Conservation (phyloP, 805 yeast genomes). For the Monosporozyma aquatica region DNA sequence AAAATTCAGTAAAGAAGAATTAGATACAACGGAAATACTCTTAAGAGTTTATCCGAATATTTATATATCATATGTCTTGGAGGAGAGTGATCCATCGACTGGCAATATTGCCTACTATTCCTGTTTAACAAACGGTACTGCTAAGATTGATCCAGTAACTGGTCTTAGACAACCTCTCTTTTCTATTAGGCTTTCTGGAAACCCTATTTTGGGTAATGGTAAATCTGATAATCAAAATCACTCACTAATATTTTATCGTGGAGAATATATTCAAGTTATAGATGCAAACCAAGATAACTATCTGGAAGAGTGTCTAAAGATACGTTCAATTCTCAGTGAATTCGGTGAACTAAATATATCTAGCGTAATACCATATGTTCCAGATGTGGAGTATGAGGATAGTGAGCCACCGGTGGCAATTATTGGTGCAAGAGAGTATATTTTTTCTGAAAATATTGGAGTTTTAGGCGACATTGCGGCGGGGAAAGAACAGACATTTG, state of each 20-base stretch:
- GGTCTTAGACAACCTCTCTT: conserved; percentile 53
- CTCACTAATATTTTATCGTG: conserved; percentile 77
- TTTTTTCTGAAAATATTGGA: conserved; percentile 88
- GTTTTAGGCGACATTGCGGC: conserved; percentile 94
- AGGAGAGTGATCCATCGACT: conserved; percentile 27
- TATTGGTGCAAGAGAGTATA: conserved; percentile 90
- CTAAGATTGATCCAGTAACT: conserved; percentile 44
- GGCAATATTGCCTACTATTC: conserved; percentile 42
- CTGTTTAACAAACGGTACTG: conserved; percentile 55
- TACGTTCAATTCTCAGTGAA: conserved; percentile 78
- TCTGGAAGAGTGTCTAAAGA: conserved; percentile 86
- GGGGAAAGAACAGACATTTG: conserved; percentile 94
- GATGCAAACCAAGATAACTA: conserved; percentile 97
- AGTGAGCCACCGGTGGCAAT: conserved; percentile 85
- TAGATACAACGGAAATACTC: conserved; percentile 56
- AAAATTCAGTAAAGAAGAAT: conserved; percentile 55
- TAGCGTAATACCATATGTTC: conserved; percentile 46
- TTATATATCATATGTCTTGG: conserved; percentile 46
- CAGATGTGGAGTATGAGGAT: conserved; percentile 42
- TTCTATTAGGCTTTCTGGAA: conserved; percentile 75
- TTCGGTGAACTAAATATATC: conserved; percentile 69
- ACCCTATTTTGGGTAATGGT: conserved; percentile 94
- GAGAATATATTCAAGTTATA: conserved; percentile 88
- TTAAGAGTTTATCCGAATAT: conserved; percentile 66
- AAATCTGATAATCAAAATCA: conserved; percentile 93